Evolutionary conservation across 2,329 filamentous ascomycete species (phyloP), one percentile per base, ranked within the genome.

Genomic region (Colletotrichum falcatum): DNA sequence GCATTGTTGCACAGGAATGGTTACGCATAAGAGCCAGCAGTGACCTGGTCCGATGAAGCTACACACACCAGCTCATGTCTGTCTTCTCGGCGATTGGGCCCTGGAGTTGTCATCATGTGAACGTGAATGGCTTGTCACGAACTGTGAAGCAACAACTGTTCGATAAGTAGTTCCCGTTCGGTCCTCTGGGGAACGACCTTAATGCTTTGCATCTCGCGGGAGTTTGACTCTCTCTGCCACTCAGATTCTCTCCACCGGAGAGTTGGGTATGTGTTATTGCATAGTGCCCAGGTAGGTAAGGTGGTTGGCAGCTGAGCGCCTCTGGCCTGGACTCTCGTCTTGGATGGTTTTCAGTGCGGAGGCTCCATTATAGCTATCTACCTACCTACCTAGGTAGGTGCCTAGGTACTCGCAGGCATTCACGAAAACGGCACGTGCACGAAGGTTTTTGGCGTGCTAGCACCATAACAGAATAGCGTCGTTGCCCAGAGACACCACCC

Each of bases 341-440:
- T 26, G 30, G 53, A 30, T 65, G 5, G 7, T 20, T 26, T 33
- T 18, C 28, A n/a, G 12, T 20, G 6, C 5, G 53, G 28, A 55
- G 12, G 20, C 14, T 23, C 20, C 20, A 9, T 12, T 8, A 33
- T 26, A 37, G n/a, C n/a, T n/a, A n/a, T n/a, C n/a, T n/a, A n/a
- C n/a, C n/a, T n/a, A n/a, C n/a, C n/a, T n/a, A n/a, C n/a, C n/a
- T n/a, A n/a, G n/a, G 30, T 60, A 30, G 49, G 37, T 39, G 18
- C 14, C 5, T 16, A 33, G 30, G 30, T 61, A 20, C n/a, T 26
- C 26, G 42, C n/a, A n/a, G 14, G 35, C 56, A 63, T 51, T 37
- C 53, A 68, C 5, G 37, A 44, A 65, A 5, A 26, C 26, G 67
- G 64, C 65, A 63, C 68, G 68, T 63, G 65, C 65, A 26, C 56